Base-by-base conservation (phyloP, 108 stramenopile genomes). In the Parietichytrium sp. region DNA sequence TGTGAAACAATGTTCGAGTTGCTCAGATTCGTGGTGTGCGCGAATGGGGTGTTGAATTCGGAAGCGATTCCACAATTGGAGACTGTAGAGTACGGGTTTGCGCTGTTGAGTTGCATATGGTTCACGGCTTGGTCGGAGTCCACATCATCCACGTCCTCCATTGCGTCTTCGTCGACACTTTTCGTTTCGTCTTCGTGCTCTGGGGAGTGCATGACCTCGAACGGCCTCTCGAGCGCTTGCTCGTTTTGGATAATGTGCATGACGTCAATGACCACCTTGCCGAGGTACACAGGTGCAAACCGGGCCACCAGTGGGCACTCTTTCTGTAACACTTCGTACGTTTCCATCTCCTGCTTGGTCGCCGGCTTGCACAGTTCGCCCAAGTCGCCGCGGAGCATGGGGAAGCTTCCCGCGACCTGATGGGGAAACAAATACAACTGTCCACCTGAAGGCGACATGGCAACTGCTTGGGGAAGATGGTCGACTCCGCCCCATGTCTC, bases 281-380 rank as follows among this genome's bases (percentile, higher is more conserved):
- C 61, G 20, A 42, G n/a, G 33, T 45, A 72, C 2, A n/a, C n/a
- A 6, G 61, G 61, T 25, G 61, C 42, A 20, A 72, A 72, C 0
- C 8, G 4, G 2, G 61, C 0, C 7, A 72, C 25, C 42, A 45
- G 20, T 8, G 61, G 61, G 6, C 38, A 33, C 6, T 72, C 61
- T 72, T 38, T 72, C 20, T 16, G 20, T 25, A 72, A 23, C 23
- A 33, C 10, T 7, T 72, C 61, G 42, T 72, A 72, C 10, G 61
- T 72, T n/a, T 72, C 61, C 13, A 72, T 72, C 45, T 72, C 61
- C 2, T 33, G 38, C 61, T 72, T 33, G 13, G 61, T 72, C 15
- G 61, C 61, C 23, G 61, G 61, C 33, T 72, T 72, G 61, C 61
- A 72, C 20, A 72, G 61, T 25, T 72, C 61, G 16, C 61, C 61